Percentiles rank a stretch among this genome's conserved stretches.
These are phyloP conservation scores for Fusarium palustre DNA, from an alignment of 2,329 filamentous ascomycete species.

Conservation along the genomic window DNA sequence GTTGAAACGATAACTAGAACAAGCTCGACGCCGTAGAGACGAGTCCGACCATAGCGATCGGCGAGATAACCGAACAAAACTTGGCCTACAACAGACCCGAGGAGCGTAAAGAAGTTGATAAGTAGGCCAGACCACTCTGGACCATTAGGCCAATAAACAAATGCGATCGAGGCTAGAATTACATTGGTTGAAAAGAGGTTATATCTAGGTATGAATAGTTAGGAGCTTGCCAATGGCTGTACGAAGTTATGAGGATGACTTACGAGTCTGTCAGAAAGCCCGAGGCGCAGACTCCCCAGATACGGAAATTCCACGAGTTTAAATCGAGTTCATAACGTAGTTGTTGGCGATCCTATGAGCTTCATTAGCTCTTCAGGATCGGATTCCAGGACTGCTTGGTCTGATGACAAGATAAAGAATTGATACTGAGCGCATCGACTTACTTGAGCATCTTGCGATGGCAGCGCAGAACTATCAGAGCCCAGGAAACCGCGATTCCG, in stretches of 20 bases:
- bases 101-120: slow-evolving; percentile 65
- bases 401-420: background rate
- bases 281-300: slow-evolving; percentile 67
- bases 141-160: slow-evolving; percentile 64
- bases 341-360: slow-evolving; percentile 61
- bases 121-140: slow-evolving; percentile 59
- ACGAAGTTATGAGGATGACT: slow-evolving; percentile 38
- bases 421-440: slow-evolving; percentile 38
- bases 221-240: background rate
- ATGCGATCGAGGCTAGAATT: slow-evolving; percentile 64
- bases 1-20: slow-evolving; percentile 68
- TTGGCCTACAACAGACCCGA: slow-evolving; percentile 65
- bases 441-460: slow-evolving; percentile 62
- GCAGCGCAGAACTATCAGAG: slow-evolving; percentile 62
- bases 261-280: slow-evolving; percentile 67
- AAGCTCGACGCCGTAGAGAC: slow-evolving; percentile 67
- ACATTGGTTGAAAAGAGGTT: slow-evolving; percentile 68
- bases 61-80: slow-evolving; percentile 65
- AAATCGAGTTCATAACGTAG: slow-evolving; percentile 65
- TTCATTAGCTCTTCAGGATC: slow-evolving; percentile 24
- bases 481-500: slow-evolving; percentile 64
- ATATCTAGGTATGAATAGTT: slow-evolving; percentile 53
- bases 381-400: slow-evolving; percentile 4
- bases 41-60: slow-evolving; percentile 66
- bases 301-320: slow-evolving; percentile 66